Evolutionary conservation across 1,139 yeast genomes (phyloP).

Genomic region (Yamadazyma dushanensis): DNA sequence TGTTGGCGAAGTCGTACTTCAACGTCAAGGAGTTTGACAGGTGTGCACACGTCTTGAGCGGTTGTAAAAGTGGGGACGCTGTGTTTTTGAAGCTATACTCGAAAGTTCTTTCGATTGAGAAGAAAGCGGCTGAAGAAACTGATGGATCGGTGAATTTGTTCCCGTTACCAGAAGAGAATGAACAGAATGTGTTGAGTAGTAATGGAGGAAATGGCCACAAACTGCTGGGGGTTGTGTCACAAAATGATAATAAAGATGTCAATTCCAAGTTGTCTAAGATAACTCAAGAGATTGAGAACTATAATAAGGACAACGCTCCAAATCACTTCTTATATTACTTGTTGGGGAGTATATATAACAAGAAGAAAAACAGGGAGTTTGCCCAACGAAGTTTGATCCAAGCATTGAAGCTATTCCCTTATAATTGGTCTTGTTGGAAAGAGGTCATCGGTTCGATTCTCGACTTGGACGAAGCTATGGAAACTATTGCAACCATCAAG

Average conservation of each 20-base stretch:
- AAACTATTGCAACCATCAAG: slow-evolving; percentile 42
- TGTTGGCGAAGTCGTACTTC: slow-evolving; percentile 74
- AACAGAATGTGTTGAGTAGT: slow-evolving; percentile 6
- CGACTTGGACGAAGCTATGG: slow-evolving; percentile 61
- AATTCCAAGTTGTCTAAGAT: slow-evolving; percentile 42
- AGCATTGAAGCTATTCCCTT: slow-evolving; percentile 68
- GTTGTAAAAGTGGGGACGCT: slow-evolving; percentile 55
- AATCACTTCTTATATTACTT: slow-evolving; percentile 73
- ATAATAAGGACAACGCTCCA: slow-evolving; percentile 23
- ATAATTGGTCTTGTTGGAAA: slow-evolving; percentile 93
- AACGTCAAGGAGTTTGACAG: slow-evolving; percentile 85
- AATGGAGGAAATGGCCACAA: slow-evolving; percentile 4
- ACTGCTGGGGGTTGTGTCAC: slow-evolving; percentile 12
- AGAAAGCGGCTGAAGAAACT: slow-evolving; percentile 67
- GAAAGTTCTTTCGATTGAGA: slow-evolving; percentile 70
- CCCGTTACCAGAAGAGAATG: slow-evolving; percentile 15
- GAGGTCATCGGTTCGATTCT: slow-evolving; percentile 70
- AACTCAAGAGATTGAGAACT: slow-evolving; percentile 38
- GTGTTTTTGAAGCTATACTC: slow-evolving; percentile 70
- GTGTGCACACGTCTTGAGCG: slow-evolving; percentile 59
- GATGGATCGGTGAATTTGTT: slow-evolving; percentile 54
- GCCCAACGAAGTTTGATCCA: slow-evolving; percentile 63
- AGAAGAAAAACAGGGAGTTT: slow-evolving; percentile 55
- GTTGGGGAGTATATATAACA: slow-evolving; percentile 62
- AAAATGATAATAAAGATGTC: slow-evolving; percentile 18